Conservation (phyloP, 352 stramenopile species). For the Pythium aphanidermatum region DNA sequence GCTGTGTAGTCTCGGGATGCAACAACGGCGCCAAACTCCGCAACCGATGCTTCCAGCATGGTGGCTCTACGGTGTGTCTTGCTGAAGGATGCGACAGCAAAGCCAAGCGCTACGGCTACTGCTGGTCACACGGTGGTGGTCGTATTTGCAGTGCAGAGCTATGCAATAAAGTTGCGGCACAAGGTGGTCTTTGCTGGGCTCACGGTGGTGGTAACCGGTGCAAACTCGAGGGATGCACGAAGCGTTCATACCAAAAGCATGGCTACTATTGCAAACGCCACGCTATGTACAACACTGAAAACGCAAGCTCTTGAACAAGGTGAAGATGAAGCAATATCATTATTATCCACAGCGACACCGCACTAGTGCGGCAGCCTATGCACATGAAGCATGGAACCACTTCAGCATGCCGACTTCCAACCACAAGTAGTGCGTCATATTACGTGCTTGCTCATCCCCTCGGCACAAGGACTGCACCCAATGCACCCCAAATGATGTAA, state of each 20-base stretch:
- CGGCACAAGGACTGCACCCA: no score
- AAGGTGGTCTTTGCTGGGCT: slow-evolving; percentile 32
- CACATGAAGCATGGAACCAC: no score
- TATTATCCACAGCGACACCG: no score
- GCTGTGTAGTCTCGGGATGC: slow-evolving; percentile 29
- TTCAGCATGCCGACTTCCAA: no score
- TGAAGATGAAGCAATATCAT: no score
- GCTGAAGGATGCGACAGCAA: slow-evolving; percentile 29
- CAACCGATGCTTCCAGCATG: slow-evolving; percentile 40
- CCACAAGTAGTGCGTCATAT: no score
- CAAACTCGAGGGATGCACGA: slow-evolving; percentile 36
- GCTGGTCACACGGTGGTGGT: slow-evolving; percentile 33
- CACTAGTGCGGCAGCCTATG: no score
- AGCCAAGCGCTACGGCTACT: slow-evolving; percentile 35
- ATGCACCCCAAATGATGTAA: no score
- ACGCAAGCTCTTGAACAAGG: no score
- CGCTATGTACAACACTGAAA: slow-evolving; percentile 19
- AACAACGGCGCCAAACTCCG: slow-evolving; percentile 33
- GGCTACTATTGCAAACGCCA: slow-evolving; percentile 43
- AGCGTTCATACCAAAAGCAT: slow-evolving; percentile 42
- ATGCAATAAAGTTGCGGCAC: slow-evolving; percentile 35
- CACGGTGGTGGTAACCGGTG: slow-evolving; percentile 42
- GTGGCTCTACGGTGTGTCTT: slow-evolving; percentile 29
- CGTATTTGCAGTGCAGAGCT: slow-evolving; percentile 30
- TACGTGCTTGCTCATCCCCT: no score